phyloP scores from a whole-genome alignment of 1,284 basidiomycete species.

The Sphagnurus paluster region DNA sequence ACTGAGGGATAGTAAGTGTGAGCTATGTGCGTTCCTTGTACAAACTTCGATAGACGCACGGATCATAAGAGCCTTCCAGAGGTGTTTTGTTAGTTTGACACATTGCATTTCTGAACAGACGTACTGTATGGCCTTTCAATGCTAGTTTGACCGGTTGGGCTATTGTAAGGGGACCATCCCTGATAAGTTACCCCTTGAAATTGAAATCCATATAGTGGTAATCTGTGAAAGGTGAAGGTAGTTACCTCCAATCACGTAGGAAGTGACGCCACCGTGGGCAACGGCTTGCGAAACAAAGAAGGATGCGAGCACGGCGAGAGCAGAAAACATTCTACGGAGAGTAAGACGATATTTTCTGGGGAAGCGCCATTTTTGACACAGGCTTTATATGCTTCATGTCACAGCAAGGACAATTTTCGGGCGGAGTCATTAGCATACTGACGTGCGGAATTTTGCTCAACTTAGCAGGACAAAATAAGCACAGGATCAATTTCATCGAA shows the following conservation, averaged over 20 bases:
- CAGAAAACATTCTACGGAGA: constrained; percentile 5
- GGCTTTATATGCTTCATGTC: background rate
- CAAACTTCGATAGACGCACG: constrained; percentile 19
- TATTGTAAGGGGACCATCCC: constrained; percentile 36
- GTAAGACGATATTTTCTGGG: background rate
- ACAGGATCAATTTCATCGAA: too few species aligned
- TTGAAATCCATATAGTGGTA: background rate
- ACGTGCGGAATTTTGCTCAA: too few species aligned
- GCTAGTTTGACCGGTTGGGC: constrained; percentile 29
- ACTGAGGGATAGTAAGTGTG: constrained; percentile 8
- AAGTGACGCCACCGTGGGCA: constrained; percentile 36
- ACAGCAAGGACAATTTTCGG: constrained; percentile 10
- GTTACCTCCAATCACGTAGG: constrained; percentile 33
- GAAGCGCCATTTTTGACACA: background rate
- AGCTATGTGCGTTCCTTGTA: background rate
- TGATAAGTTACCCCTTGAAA: constrained; percentile 23
- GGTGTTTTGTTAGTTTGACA: background rate
- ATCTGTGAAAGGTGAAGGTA: background rate
- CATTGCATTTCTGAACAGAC: constrained; percentile 7
- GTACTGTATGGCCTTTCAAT: constrained; percentile 32
- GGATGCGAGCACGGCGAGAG: constrained; percentile 25
- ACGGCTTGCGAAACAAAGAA: constrained; percentile 29
- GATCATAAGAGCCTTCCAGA: constrained; percentile 28
- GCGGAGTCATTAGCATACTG: too few species aligned
- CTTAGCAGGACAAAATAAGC: too few species aligned